Base-by-base conservation (phyloP, 805 yeast genomes). In the Grigorovia jiainica region DNA sequence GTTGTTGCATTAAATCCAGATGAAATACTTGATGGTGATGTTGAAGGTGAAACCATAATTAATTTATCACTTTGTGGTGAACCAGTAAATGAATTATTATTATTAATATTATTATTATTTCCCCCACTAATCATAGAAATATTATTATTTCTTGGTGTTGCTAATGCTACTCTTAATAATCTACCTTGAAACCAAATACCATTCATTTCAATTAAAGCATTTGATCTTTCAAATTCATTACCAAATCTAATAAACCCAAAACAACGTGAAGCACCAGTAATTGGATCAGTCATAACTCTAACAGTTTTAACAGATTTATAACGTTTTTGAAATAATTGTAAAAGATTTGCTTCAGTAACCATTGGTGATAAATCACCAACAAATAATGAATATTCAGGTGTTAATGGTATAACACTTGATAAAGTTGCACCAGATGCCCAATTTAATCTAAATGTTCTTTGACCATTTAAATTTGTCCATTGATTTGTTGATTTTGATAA, bases 341-440 rank as follows among this genome's bases (percentile, higher is more conserved):
- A 62, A 44, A 83, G 61, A 58, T 82, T 89, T 5, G 89, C 89
- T 57, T 83, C 92, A 0, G 90, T 82, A 4, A 87, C 82, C 1
- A 77, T 71, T 1, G 90, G 86, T 2, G 87, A 73, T 46, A 83
- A 66, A 59, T 83, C 92, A 30, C 94, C 94, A n/a, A 83, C 90
- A 60, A 83, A 83, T 41, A 83, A 62, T 0, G 90, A 81, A 56
- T 61, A 82, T 60, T 83, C 92, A 0, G 89, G 89, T 8, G 82
- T 72, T 51, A 78, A 82, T 7, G 82, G 76, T 38, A 82, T 75
- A 38, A 82, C 82, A 4, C 87, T 78, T 33, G 73, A 66, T 45
- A 83, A 64, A 10, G 90, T 83, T 8, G 90, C 90, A 13, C 87
- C 87, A 23, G 82, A 73, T 1, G 94, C 92, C 94, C 94, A 83